A percentile compares a stretch with the other conserved stretches of the same genome.
Evolutionary conservation across 2,329 filamentous ascomycete genomes (phyloP).

Genomic region (Talaromyces atroroseus): DNA sequence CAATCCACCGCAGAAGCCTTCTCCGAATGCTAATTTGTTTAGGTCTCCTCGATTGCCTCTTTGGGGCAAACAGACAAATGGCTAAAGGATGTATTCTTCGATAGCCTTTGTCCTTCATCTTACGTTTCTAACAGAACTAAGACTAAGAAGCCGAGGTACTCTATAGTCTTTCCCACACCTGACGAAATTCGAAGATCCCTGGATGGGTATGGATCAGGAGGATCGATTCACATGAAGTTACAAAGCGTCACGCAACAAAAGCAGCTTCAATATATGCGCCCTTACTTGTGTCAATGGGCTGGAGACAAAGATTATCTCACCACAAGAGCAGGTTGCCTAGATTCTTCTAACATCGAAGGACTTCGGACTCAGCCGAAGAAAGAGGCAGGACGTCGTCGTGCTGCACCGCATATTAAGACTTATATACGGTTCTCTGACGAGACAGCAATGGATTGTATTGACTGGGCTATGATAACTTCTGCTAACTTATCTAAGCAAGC

Average conservation of each 20-base stretch:
- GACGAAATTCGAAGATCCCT: constrained; percentile 71
- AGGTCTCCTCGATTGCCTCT: constrained; percentile 79
- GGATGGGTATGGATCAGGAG: constrained; percentile 71
- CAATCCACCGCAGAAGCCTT: background rate
- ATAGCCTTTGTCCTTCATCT: constrained; percentile 28
- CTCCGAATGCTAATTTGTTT: constrained; percentile 26
- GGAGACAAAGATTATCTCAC: constrained; percentile 43
- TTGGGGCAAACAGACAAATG: constrained; percentile 66
- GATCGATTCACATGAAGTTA: constrained; percentile 75
- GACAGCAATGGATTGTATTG: constrained; percentile 47
- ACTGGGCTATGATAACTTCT: constrained; percentile 85
- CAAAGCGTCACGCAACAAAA: constrained; percentile 64
- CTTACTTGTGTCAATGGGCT: constrained; percentile 70
- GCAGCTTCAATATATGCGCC: constrained; percentile 67
- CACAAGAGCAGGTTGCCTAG: background rate
- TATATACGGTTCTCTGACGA: constrained; percentile 61
- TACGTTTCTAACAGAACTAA: constrained; percentile 11
- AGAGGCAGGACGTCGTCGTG: constrained; percentile 59
- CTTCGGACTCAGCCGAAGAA: constrained; percentile 12
- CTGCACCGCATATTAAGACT: constrained; percentile 85
- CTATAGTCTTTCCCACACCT: constrained; percentile 73
- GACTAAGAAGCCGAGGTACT: constrained; percentile 48
- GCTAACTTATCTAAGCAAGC: constrained; percentile 88
- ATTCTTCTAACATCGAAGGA: background rate
- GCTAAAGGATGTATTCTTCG: constrained; percentile 62